Percentiles rank a stretch among this genome's conserved stretches.
These are phyloP conservation scores for Lactarius akahatsu DNA, from an alignment of 768 basidiomycete genomes.

Conservation along the genomic window DNA sequence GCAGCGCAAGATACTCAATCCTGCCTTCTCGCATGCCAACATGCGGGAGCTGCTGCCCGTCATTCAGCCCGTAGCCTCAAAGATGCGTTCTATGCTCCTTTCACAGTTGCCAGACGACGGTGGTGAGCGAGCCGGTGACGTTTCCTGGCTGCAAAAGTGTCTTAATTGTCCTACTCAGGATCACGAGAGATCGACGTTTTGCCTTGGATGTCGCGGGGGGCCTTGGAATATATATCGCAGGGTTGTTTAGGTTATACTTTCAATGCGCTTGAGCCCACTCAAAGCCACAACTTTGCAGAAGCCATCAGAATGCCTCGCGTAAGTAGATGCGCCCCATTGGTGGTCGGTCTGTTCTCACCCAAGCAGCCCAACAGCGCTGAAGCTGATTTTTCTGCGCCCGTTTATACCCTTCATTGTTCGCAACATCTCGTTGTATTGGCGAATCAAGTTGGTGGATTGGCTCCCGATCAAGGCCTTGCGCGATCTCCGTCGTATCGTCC, in stretches of 20 bases:
- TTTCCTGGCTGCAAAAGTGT: not conserved
- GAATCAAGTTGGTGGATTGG: constrained; percentile 38
- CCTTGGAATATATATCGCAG: constrained; percentile 41
- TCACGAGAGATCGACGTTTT: constrained; percentile 37
- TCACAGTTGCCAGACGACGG: constrained; percentile 32
- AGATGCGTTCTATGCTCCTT: constrained; percentile 30
- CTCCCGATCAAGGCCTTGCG: constrained; percentile 35
- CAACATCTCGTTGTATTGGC: constrained; percentile 30
- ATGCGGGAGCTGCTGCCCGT: constrained; percentile 29
- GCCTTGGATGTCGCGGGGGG: constrained; percentile 37
- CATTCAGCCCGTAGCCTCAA: constrained; percentile 38
- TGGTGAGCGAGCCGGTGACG: constrained; percentile 4
- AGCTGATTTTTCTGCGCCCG: not conserved
- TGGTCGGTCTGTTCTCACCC: not conserved
- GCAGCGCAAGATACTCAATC: constrained; percentile 35
- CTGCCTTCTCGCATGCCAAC: constrained; percentile 33
- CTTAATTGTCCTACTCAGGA: constrained; percentile 24
- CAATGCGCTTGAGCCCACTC: constrained; percentile 33
- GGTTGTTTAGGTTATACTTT: constrained; percentile 39
- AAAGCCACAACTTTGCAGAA: constrained; percentile 34
- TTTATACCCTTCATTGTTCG: constrained; percentile 35
- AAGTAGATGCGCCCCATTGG: constrained; percentile 14
- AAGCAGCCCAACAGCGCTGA: not conserved
- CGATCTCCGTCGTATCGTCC: constrained; percentile 33
- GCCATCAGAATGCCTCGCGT: constrained; percentile 38